Conservation (phyloP, 805 yeast genomes). For the Metschnikowia noctiluminum region DNA sequence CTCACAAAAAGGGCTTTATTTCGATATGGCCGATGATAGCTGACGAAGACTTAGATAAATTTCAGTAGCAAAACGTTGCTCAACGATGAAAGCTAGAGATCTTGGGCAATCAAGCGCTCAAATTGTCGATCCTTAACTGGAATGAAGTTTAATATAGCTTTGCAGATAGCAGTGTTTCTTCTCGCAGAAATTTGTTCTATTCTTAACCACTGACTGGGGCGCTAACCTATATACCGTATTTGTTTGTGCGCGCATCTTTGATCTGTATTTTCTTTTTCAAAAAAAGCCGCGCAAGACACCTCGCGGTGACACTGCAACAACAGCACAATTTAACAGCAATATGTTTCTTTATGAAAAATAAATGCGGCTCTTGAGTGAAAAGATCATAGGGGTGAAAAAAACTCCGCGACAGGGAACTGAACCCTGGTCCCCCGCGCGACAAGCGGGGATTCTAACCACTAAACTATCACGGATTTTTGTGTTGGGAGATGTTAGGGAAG, state of each 20-base stretch:
- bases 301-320: not conserved
- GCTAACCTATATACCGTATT: not conserved
- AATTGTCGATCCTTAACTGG: too few relatives aligned
- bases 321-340: slow-evolving; percentile 18
- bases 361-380: too few relatives aligned
- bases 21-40: not conserved
- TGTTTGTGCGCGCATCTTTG: slow-evolving; percentile 4
- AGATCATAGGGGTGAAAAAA: not conserved
- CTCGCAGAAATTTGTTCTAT: not conserved
- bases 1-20: not conserved
- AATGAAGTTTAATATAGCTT: too few relatives aligned
- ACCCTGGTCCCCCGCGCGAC: slow-evolving; percentile 24
- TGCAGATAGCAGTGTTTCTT: not conserved
- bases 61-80: not conserved
- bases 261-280: too few relatives aligned
- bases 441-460: slow-evolving; percentile 23
- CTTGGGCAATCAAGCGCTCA: not conserved
- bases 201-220: not conserved
- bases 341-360: too few relatives aligned
- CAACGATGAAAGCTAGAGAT: not conserved
- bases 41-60: not conserved
- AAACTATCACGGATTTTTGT: slow-evolving; percentile 19
- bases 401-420: slow-evolving; percentile 23
- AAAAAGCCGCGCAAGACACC: not conserved
- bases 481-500: not conserved